A percentile compares a stretch with the other conserved stretches of the same genome.
Evolutionary conservation across 2,329 filamentous ascomycete genomes (phyloP).

Genomic region (Paecilomyces sp.): DNA sequence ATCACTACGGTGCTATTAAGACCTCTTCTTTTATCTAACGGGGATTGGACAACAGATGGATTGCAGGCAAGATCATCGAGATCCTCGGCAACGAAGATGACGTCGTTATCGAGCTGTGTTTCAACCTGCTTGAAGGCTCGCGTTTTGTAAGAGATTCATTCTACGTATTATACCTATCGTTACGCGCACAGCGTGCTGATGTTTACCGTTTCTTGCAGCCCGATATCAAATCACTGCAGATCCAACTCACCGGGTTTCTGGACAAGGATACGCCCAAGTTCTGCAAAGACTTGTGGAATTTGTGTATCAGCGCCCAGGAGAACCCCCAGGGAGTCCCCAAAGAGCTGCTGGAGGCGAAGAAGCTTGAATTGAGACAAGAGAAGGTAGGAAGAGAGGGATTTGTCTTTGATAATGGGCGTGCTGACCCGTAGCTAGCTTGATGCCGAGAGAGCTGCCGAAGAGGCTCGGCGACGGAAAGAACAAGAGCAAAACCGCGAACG

Average conservation of each 20-base stretch:
- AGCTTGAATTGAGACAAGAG: slow-evolving; percentile 86
- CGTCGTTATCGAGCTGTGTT: slow-evolving; percentile 81
- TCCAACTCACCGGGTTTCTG: slow-evolving; percentile 88
- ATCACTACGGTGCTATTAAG: too few relatives aligned
- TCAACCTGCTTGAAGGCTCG: slow-evolving; percentile 62
- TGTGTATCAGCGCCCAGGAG: slow-evolving; percentile 82
- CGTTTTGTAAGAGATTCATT: slow-evolving; percentile 57
- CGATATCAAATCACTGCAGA: slow-evolving; percentile 91
- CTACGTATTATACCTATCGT: neutral
- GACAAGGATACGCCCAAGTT: slow-evolving; percentile 85
- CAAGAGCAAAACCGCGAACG: slow-evolving; percentile 64
- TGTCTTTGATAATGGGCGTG: neutral
- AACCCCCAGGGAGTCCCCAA: slow-evolving; percentile 89
- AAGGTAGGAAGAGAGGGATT: slow-evolving; percentile 54
- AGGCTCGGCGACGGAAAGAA: slow-evolving; percentile 63
- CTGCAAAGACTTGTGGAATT: slow-evolving; percentile 88
- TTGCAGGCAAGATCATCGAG: slow-evolving; percentile 75
- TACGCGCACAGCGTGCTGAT: slow-evolving; percentile 13
- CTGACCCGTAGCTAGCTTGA: slow-evolving; percentile 53
- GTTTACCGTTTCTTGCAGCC: slow-evolving; percentile 50
- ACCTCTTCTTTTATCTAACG: slow-evolving; percentile 3
- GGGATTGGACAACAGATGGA: slow-evolving; percentile 62
- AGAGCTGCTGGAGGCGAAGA: slow-evolving; percentile 92
- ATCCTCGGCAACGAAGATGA: slow-evolving; percentile 93
- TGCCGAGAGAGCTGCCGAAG: slow-evolving; percentile 73